These are phyloP conservation scores for Candida adriatica DNA, from an alignment of 805 yeast genomes.

Conservation along the genomic window DNA sequence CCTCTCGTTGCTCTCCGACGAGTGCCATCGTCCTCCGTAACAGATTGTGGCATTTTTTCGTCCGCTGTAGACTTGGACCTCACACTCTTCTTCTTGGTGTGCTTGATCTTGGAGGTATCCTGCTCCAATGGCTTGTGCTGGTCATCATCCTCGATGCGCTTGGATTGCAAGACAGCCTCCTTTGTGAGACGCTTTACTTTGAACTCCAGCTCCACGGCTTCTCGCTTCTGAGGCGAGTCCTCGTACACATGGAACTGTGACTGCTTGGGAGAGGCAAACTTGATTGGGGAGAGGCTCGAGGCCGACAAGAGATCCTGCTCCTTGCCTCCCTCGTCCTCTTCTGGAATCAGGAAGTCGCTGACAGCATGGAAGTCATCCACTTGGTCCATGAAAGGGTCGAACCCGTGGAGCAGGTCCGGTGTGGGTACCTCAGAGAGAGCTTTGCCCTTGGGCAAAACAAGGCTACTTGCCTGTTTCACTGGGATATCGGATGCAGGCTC, in stretches of 20 bases:
- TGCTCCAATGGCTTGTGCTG: constrained; percentile 18
- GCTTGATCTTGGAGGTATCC: constrained; percentile 19
- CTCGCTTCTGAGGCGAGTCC: constrained; percentile 13
- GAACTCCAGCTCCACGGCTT: constrained; percentile 1
- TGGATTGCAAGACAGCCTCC: constrained; percentile 10
- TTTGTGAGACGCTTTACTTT: constrained; percentile 16
- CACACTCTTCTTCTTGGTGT: constrained; percentile 24
- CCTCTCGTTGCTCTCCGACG: constrained; percentile 39
- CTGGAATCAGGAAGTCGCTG: constrained; percentile 9
- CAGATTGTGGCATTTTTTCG: constrained; percentile 32
- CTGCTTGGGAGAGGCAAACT: constrained; percentile 6
- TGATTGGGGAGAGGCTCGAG: constrained; percentile 20
- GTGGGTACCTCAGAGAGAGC: constrained; percentile 9
- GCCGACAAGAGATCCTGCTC: constrained; percentile 14
- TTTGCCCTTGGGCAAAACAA: no score
- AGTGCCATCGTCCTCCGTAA: constrained; percentile 17
- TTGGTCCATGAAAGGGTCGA: constrained; percentile 18
- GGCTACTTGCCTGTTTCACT: constrained; percentile 7
- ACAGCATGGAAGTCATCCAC: constrained; percentile 4
- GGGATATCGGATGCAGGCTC: constrained; percentile 1
- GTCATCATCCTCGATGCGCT: no score
- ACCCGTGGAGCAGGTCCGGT: constrained; percentile 23
- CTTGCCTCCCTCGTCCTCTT: constrained; percentile 5
- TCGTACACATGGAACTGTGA: constrained; percentile 17
- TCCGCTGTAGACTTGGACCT: constrained; percentile 28